Percentiles rank a stretch among this genome's conserved stretches.
Conservation (phyloP, 148 eudicot genomes). For the Cornus florida region DNA sequence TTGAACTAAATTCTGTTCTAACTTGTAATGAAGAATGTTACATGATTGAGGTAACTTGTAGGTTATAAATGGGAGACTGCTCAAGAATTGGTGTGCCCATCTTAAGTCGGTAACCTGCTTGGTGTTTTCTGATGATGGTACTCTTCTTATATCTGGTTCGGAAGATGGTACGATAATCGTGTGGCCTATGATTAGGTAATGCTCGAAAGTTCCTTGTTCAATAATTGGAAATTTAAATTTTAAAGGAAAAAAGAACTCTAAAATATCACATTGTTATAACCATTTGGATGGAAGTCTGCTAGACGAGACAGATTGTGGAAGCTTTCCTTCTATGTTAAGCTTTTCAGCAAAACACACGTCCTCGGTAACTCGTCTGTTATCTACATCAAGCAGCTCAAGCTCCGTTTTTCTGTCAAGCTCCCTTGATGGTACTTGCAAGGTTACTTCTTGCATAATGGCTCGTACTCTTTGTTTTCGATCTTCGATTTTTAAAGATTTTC, state of each 20-base stretch:
- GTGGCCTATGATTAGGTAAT: constrained; percentile 23
- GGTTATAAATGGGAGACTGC: constrained; percentile 21
- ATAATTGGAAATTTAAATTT: background rate
- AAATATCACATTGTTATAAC: too few species aligned
- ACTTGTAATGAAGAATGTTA: background rate
- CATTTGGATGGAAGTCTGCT: constrained; percentile 15
- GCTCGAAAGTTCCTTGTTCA: background rate
- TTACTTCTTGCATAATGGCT: background rate
- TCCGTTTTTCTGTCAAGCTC: constrained; percentile 22
- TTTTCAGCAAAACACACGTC: constrained; percentile 13
- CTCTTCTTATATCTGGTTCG: constrained; percentile 25
- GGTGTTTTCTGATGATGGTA: constrained; percentile 20
- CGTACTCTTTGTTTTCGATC: background rate
- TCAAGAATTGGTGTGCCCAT: constrained; percentile 25
- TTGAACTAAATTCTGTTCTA: background rate
- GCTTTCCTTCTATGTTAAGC: constrained; percentile 7
- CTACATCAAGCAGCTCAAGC: constrained; percentile 8
- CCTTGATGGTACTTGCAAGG: constrained; percentile 30
- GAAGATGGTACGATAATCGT: constrained; percentile 23
- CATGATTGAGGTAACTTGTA: background rate
- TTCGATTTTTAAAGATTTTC: background rate
- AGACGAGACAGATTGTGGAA: constrained; percentile 13
- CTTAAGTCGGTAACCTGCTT: constrained; percentile 14
- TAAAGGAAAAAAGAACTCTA: background rate
- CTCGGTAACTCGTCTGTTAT: constrained; percentile 17